Percentiles rank a stretch among this genome's conserved stretches.
Conservation (phyloP, 2,329 filamentous ascomycete genomes). For the Botrytis galanthina region DNA sequence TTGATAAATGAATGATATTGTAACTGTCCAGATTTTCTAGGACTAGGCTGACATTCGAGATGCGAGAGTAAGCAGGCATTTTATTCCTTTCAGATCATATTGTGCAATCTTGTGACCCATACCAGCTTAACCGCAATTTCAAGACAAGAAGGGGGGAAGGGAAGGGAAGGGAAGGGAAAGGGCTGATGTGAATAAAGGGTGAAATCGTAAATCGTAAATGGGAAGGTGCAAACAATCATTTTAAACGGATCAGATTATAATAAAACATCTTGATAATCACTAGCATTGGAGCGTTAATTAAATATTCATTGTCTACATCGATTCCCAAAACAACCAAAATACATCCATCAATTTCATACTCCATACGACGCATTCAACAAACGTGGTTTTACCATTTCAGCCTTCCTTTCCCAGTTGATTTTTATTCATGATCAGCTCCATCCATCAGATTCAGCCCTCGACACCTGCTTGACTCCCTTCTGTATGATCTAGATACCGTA, state of each 20-base stretch:
- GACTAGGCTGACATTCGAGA: not conserved
- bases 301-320: not conserved
- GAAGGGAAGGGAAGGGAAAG: not conserved
- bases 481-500: not conserved
- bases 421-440: not conserved
- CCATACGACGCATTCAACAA: no score
- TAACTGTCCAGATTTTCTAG: not conserved
- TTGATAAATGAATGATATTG: not conserved
- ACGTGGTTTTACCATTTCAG: not conserved
- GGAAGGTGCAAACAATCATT: conserved; percentile 1
- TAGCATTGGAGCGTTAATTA: not conserved
- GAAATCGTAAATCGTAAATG: not conserved
- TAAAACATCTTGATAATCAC: not conserved
- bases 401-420: not conserved
- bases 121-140: not conserved
- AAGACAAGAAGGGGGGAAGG: not conserved
- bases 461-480: not conserved
- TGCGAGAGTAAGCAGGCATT: not conserved
- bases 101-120: conserved; percentile 13
- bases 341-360: not conserved
- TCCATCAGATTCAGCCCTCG: not conserved
- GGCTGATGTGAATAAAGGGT: not conserved
- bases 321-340: not conserved
- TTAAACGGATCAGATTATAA: not conserved
- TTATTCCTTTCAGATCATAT: not conserved